A percentile compares a stretch with the other conserved stretches of the same genome.
Evolutionary conservation across 768 basidiomycete species (phyloP).

Genomic region (Strobilomyces dryophilus): DNA sequence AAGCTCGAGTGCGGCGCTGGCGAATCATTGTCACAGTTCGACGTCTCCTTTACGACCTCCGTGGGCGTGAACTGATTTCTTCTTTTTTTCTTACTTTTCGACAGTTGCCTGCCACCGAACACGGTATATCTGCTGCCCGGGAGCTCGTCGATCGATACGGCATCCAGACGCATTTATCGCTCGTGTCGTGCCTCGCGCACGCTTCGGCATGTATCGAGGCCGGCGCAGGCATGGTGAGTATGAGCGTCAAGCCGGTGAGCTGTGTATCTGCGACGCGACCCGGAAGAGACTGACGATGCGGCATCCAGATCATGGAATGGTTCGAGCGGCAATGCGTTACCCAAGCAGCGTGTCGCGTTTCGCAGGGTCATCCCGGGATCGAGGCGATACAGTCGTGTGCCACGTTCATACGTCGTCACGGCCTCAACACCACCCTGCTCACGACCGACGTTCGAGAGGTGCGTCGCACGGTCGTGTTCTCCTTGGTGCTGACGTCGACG

Average conservation of each 20-base stretch:
- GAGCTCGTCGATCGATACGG: constrained; percentile 34
- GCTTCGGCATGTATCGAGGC: constrained; percentile 54
- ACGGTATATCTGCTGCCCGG: constrained; percentile 46
- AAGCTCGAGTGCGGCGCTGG: constrained; percentile 35
- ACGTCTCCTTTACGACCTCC: not conserved
- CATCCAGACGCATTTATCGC: constrained; percentile 48
- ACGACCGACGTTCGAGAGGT: constrained; percentile 42
- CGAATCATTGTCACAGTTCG: constrained; percentile 49
- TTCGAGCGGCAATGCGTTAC: constrained; percentile 33
- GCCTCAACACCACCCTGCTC: constrained; percentile 38
- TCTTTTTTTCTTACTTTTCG: not conserved
- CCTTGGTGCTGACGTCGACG: not conserved
- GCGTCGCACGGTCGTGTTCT: not conserved
- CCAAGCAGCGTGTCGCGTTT: not conserved
- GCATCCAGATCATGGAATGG: constrained; percentile 37
- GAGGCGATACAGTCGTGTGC: constrained; percentile 43
- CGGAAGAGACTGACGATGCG: constrained; percentile 1
- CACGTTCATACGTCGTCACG: constrained; percentile 39
- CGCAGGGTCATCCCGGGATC: constrained; percentile 39
- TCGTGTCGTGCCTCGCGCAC: constrained; percentile 53
- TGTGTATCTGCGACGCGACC: not conserved
- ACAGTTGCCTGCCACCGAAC: constrained; percentile 56
- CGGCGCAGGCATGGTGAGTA: constrained; percentile 43
- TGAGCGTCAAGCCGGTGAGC: constrained; percentile 49
- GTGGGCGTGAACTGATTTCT: not conserved